Percentiles rank a stretch among this genome's conserved stretches.
Conservation (phyloP, 768 basidiomycete species). For the Baorangia bicolor region DNA sequence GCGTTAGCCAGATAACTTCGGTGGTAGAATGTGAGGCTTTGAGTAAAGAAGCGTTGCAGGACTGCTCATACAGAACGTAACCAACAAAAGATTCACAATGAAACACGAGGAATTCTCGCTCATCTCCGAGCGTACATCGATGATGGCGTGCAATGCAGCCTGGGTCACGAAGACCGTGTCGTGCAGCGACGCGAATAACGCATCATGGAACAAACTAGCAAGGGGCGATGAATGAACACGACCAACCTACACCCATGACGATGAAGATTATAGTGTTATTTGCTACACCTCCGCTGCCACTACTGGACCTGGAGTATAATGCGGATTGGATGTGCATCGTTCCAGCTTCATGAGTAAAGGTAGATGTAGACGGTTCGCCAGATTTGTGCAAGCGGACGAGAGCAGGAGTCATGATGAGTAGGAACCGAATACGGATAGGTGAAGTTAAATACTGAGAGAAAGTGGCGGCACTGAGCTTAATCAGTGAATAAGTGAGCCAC, state of each 20-base stretch:
- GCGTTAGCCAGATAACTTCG: constrained; percentile 10
- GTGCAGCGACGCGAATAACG: background rate
- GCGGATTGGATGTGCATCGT: constrained; percentile 2
- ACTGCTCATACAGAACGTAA: background rate
- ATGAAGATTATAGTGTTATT: constrained; percentile 23
- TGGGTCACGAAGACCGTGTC: background rate
- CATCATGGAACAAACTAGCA: constrained; percentile 1
- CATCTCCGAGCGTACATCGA: background rate
- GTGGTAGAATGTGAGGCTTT: background rate
- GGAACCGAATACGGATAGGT: background rate
- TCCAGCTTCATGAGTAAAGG: background rate
- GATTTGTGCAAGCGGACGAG: background rate
- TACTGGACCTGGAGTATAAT: constrained; percentile 12
- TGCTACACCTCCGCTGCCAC: constrained; percentile 5
- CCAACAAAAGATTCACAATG: background rate
- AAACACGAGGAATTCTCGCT: background rate
- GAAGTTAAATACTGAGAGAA: constrained; percentile 17
- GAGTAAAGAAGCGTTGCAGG: background rate
- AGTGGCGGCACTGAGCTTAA: constrained; percentile 12
- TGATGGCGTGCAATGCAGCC: background rate
- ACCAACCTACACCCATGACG: constrained; percentile 26
- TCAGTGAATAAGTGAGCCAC: constrained; percentile 4
- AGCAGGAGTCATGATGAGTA: constrained; percentile 11
- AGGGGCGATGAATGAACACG: constrained; percentile 2
- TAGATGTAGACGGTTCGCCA: background rate